phyloP scores from a whole-genome alignment of 1,284 basidiomycete species.

The Ustilago loliicola region DNA sequence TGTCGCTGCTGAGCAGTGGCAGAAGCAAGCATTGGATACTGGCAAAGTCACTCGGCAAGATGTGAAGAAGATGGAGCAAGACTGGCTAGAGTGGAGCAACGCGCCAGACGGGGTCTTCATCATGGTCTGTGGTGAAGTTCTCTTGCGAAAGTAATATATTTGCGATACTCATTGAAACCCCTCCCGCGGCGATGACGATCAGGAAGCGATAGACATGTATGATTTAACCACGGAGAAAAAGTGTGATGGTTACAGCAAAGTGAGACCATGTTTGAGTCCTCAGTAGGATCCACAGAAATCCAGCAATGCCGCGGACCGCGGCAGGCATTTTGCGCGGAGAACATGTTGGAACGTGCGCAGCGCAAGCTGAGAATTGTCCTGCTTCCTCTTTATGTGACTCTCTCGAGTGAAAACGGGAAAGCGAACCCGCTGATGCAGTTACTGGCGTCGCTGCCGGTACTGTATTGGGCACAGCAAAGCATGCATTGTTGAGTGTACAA shows the following conservation, averaged over 20 bases:
- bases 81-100: slow-evolving; percentile 30
- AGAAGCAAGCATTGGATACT: slow-evolving; percentile 28
- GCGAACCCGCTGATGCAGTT: too few species aligned
- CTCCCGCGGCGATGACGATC: too few species aligned
- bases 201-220: too few species aligned
- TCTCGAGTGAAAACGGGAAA: too few species aligned
- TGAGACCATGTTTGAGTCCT: too few species aligned
- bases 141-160: slow-evolving; percentile 28
- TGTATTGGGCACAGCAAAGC: too few species aligned
- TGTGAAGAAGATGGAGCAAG: slow-evolving; percentile 20
- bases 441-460: too few species aligned
- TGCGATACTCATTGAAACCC: too few species aligned
- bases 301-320: slow-evolving; percentile 2
- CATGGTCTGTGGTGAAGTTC: slow-evolving; percentile 40
- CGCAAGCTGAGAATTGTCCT: background rate
- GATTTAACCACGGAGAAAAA: too few species aligned
- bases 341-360: background rate
- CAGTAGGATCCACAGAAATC: too few species aligned
- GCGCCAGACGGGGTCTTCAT: slow-evolving; percentile 27
- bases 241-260: too few species aligned
- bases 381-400: too few species aligned
- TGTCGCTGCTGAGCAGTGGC: slow-evolving; percentile 26
- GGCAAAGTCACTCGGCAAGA: slow-evolving; percentile 18
- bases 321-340: background rate
- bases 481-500: background rate